Evolutionary conservation across 805 yeast genomes (phyloP).

Genomic region (Pichia membranifaciens): DNA sequence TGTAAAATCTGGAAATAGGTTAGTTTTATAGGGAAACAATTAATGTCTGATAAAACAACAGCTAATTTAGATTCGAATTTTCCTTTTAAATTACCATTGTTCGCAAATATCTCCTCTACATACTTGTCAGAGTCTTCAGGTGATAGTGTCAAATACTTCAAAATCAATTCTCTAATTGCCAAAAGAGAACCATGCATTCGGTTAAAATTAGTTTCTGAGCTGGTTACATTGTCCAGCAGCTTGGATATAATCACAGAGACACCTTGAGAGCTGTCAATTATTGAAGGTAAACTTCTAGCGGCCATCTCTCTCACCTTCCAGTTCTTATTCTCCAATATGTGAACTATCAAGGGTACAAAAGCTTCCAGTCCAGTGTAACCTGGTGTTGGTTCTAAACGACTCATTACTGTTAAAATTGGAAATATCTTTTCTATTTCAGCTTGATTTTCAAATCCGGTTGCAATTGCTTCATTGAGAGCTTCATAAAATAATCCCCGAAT

Average conservation of each 20-base stretch:
- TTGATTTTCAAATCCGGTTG: slow-evolving; percentile 27
- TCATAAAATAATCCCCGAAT: slow-evolving; percentile 45
- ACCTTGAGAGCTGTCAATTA: slow-evolving; percentile 33
- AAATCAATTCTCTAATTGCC: slow-evolving; percentile 37
- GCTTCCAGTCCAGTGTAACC: slow-evolving; percentile 47
- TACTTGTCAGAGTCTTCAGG: slow-evolving; percentile 1
- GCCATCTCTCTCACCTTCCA: slow-evolving; percentile 92
- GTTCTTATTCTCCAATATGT: slow-evolving; percentile 44
- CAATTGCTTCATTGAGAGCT: slow-evolving; percentile 33
- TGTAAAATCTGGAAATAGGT: slow-evolving; percentile 20
- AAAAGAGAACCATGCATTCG: slow-evolving; percentile 54
- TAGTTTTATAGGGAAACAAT: slow-evolving; percentile 21
- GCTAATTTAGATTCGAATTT: slow-evolving; percentile 18
- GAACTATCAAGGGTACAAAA: slow-evolving; percentile 44
- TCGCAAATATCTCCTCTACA: neutral
- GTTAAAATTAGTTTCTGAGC: slow-evolving; percentile 33
- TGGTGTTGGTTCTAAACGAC: slow-evolving; percentile 59
- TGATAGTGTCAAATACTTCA: slow-evolving; percentile 8
- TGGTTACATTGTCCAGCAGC: slow-evolving; percentile 9
- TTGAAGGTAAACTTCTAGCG: slow-evolving; percentile 57
- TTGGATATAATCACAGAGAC: slow-evolving; percentile 23
- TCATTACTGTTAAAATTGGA: slow-evolving; percentile 67
- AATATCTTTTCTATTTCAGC: slow-evolving; percentile 49
- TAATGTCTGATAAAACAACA: slow-evolving; percentile 11
- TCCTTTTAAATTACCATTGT: slow-evolving; percentile 3